Conservation (phyloP, 352 stramenopile genomes). For the Pythium folliculosum region DNA sequence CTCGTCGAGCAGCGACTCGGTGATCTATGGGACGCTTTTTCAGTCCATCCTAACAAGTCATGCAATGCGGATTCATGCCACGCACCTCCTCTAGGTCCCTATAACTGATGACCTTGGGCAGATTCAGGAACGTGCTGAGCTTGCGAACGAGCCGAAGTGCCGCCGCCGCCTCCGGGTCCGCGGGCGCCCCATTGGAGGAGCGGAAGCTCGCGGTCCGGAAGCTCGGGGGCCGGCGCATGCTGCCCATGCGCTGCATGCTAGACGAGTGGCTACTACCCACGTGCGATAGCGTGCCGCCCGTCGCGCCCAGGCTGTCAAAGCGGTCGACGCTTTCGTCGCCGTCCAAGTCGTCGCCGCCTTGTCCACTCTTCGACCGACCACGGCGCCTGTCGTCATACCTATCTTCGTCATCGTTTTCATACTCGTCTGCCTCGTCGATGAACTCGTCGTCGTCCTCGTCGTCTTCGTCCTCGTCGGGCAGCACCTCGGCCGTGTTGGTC, state of each 20-base stretch:
- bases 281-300: slow-evolving; percentile 1
- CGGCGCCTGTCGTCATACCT: neutral
- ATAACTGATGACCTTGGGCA: slow-evolving; percentile 75
- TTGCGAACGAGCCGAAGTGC: slow-evolving; percentile 57
- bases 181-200: slow-evolving; percentile 10
- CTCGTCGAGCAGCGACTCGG: slow-evolving; percentile 65
- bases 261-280: slow-evolving; percentile 9
- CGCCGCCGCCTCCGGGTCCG: slow-evolving; percentile 35
- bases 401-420: slow-evolving; percentile 20
- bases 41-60: too few species aligned
- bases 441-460: slow-evolving; percentile 44
- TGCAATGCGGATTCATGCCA: neutral
- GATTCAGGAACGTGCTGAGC: slow-evolving; percentile 65
- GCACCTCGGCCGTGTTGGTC: slow-evolving; percentile 67
- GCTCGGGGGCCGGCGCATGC: slow-evolving; percentile 14
- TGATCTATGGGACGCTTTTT: slow-evolving; percentile 46
- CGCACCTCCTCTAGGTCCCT: slow-evolving; percentile 66
- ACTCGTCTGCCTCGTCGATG: slow-evolving; percentile 27
- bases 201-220: slow-evolving; percentile 38
- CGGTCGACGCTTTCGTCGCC: slow-evolving; percentile 23
- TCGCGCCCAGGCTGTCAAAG: slow-evolving; percentile 3
- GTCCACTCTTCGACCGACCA: neutral
- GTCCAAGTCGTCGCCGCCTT: slow-evolving; percentile 16
- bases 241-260: slow-evolving; percentile 14
- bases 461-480: slow-evolving; percentile 48